Percentiles rank a stretch among this genome's conserved stretches.
Conservation (phyloP, 2,329 filamentous ascomycete genomes). For the Lecanoromycetidae sp. region DNA sequence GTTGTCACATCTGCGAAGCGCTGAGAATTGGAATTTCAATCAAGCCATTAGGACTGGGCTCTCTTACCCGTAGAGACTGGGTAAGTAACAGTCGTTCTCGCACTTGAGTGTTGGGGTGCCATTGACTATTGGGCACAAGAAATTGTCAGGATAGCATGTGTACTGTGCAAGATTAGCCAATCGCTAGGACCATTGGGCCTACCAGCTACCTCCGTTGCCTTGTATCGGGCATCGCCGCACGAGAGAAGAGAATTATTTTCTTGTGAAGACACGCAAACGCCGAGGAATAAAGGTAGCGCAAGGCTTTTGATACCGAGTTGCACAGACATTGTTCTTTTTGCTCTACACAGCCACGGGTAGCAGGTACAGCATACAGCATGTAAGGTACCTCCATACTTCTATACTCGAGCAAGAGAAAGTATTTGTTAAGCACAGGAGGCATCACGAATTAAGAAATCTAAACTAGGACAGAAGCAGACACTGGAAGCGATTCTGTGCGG, state of each 20-base stretch:
- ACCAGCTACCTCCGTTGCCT: not conserved
- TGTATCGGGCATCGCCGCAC: not conserved
- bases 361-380: not conserved
- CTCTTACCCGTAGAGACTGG: conserved; percentile 25
- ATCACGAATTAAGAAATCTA: not conserved
- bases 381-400: not conserved
- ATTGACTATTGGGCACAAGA: conserved; percentile 28
- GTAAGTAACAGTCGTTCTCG: conserved; percentile 27
- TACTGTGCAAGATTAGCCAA: conserved; percentile 21
- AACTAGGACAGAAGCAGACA: not conserved
- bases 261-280: not conserved
- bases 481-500: not conserved
- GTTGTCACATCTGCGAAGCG: not conserved
- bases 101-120: conserved; percentile 26
- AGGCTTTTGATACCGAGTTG: not conserved
- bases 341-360: not conserved
- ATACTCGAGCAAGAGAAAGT: not conserved
- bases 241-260: not conserved
- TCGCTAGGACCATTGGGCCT: too few species aligned
- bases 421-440: not conserved
- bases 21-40: not conserved
- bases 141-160: conserved; percentile 28
- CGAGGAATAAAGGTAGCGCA: not conserved
- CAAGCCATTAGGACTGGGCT: too few species aligned
- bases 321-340: not conserved